Base-by-base conservation (phyloP, 345 rosid species). In the Turnera subulata region DNA sequence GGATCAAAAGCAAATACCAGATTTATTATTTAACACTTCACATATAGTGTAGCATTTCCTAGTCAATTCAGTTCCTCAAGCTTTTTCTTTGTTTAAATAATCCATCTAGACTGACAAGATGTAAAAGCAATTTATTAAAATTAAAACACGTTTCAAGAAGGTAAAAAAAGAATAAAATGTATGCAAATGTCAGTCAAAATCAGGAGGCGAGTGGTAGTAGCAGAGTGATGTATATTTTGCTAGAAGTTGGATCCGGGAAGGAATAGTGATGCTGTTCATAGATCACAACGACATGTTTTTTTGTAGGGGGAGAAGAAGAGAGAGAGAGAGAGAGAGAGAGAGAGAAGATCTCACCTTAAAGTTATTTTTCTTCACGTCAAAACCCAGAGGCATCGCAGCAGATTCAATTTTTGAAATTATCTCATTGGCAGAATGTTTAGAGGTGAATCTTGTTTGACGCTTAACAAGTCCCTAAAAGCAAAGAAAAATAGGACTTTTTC, bases 331-430 rank as follows among this genome's bases (percentile, higher is more conserved):
- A 37, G 38, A 17, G 26, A 37, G 24, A 32, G 40, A 29, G 22
- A 54, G n/a, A 6, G 22, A 13, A 42, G 44, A 17, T 38, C 63
- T 18, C 59, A 93, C 99, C 99, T 93, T 93, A 77, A 63, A 79
- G 63, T 90, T 90, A 54, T 87, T 85, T 82, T 82, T 93, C 88
- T 90, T 88, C 43, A 93, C 92, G 47, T 81, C 97, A 66, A 93
- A 93, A 45, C 99, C 99, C 84, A 93, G 53, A 29, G 99, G 97
- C 26, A 12, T 55, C 29, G 99, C 99, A 62, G 96, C 73, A 9
- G 73, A 81, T 78, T 90, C 97, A 63, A 94, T 94, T 76, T 88
- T 84, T 23, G 96, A 77, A 58, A 94, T 82, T 64, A 94, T 90
- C 73, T 90, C 97, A 21, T 80, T 85, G 61, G 96, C 96, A 44